phyloP scores from a whole-genome alignment of 1,284 basidiomycete species.

The Cronartium ribicola region DNA sequence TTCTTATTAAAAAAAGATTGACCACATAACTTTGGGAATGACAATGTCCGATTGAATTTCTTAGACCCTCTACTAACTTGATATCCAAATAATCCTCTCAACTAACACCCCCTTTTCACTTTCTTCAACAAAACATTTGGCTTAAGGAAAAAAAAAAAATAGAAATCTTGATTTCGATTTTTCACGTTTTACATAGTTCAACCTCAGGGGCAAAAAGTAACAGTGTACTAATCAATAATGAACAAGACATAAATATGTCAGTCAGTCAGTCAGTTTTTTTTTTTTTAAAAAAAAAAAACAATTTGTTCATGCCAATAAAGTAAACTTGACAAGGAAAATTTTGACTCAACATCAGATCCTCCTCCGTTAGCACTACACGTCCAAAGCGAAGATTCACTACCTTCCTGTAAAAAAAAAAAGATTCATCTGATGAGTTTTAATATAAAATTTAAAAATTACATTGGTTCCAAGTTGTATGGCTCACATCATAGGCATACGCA shows the following conservation, averaged over 20 bases:
- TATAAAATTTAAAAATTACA: not conserved
- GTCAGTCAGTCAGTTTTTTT: not conserved
- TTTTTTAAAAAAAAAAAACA: too few relatives aligned
- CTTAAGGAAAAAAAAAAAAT: too few relatives aligned
- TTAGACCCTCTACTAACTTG: too few relatives aligned
- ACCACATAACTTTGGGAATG: too few relatives aligned
- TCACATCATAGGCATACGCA: conserved; percentile 44
- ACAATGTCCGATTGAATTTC: too few relatives aligned
- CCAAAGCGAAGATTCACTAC: conserved; percentile 28
- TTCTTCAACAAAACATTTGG: too few relatives aligned
- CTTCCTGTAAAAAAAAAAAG: conserved; percentile 11
- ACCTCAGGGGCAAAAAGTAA: not conserved
- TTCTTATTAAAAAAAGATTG: too few relatives aligned
- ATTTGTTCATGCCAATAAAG: not conserved
- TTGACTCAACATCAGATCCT: conserved; percentile 3
- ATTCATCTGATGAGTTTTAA: not conserved
- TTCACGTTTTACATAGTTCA: not conserved
- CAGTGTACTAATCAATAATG: not conserved
- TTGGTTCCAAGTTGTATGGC: not conserved
- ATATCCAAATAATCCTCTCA: too few relatives aligned
- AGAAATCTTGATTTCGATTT: too few relatives aligned
- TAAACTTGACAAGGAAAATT: not conserved
- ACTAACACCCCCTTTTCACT: too few relatives aligned
- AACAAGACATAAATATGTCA: too few relatives aligned
- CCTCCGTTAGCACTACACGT: conserved; percentile 14